Evolutionary conservation across 1,284 basidiomycete genomes (phyloP), one percentile per base, ranked within the genome.

Genomic region (Gymnopus androsaceus): DNA sequence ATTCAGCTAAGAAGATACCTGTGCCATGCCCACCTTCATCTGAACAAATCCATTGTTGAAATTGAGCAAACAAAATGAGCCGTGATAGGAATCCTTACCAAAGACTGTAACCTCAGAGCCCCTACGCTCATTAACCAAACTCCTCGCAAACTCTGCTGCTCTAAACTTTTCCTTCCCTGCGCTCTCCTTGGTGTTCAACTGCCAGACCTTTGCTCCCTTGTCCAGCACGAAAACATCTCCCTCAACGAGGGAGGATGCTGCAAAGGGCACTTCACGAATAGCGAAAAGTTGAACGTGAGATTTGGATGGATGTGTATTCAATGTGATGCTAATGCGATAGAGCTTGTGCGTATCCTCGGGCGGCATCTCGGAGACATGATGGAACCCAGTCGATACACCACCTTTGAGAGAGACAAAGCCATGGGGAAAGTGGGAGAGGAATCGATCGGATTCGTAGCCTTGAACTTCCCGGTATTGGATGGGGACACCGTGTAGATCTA

Each of bases 401-500:
- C 85, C 83, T 59, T 72, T 75, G 9, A 83, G 74, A 58, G 70
- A 75, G 57, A 79, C 57, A 68, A 87, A 81, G 11, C 48, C 48
- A 23, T 68, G 72, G 37, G 79, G 76, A 66, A 84, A 84, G 71
- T 86, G 82, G 4, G 80, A 82, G 17, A 84, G 69, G 69, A 87
- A 86, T 33, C 74, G 76, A 15, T 71, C 55, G 8, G 84, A 84
- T 67, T 87, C 84, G 66, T 73, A 77, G 36, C 71, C 73, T 64
- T 87, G 83, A 8, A 81, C 75, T 71, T 87, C 84, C 55, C 84
- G 80, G 63, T 83, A 85, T 67, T 85, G 82, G 1, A 83, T 77
- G 0, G 84, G 80, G 12, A 64, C 66, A 9, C 82, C 82, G 37
- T 79, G 72, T 4, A 86, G 74, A 63, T 80, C 78, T 82, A 52